Conservation (phyloP, 2,329 filamentous ascomycete genomes). For the Hypomyces perniciosus region DNA sequence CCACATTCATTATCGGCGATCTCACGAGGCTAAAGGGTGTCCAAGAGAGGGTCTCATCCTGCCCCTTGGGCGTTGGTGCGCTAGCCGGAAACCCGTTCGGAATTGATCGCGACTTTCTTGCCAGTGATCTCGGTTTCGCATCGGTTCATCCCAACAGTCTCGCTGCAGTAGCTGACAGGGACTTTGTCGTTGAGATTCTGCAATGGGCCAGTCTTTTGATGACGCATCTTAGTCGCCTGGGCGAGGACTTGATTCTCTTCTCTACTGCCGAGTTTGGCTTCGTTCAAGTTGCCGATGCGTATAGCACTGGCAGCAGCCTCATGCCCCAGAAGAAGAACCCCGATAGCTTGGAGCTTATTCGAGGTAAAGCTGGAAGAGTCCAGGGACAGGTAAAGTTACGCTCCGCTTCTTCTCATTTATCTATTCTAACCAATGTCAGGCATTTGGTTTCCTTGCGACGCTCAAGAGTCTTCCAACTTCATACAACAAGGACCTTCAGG, state of each 20-base stretch:
- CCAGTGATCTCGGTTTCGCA: background rate
- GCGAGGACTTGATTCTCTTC: conserved; percentile 11
- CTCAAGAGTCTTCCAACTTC: conserved; percentile 3
- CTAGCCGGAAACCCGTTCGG: no score
- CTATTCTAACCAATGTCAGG: background rate
- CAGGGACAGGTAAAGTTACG: background rate
- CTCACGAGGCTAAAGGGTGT: background rate
- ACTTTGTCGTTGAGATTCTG: background rate
- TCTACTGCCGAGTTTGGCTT: conserved; percentile 9
- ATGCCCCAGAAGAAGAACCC: conserved; percentile 15
- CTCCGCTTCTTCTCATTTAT: background rate
- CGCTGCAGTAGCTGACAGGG: conserved; percentile 8
- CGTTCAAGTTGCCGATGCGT: conserved; percentile 9
- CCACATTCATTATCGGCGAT: background rate
- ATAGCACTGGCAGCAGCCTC: conserved; percentile 12
- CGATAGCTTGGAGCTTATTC: conserved; percentile 11
- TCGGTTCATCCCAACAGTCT: background rate
- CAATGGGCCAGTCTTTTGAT: background rate
- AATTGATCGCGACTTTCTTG: no score
- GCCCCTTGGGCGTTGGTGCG: no score
- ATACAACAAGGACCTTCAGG: conserved; percentile 15
- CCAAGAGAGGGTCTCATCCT: background rate
- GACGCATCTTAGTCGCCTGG: conserved; percentile 9
- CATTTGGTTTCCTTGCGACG: no score
- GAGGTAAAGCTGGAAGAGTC: background rate